Base-by-base conservation (phyloP, 1,139 yeast genomes). In the Kodamaea plutei region DNA sequence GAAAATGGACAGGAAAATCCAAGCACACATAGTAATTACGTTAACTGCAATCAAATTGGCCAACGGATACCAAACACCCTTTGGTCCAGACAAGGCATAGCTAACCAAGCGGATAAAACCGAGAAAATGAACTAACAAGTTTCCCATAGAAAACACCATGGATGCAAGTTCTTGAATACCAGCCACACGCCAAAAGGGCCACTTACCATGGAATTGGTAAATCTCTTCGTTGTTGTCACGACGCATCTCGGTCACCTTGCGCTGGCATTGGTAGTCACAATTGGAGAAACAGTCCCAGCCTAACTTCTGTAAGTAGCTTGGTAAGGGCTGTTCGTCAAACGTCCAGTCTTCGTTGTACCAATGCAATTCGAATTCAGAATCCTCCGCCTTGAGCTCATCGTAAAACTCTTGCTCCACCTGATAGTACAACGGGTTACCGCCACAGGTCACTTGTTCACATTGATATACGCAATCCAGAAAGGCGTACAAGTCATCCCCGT, bases 221-320 rank as follows among this genome's bases (percentile, higher is more conserved):
- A 85, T 61, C 34, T 76, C 78, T 33, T 73, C 69, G 6, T 66
- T 64, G 3, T 58, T 44, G 0, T 39, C 43, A 12, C 64, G 61
- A 14, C 95, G 64, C 28, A 69, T 61, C 2, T 48, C 45, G 0
- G 96, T 88, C 26, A 89, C 65, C 10, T 74, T 54, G 36, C 84
- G 76, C 54, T 91, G 97, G 53, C 98, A 91, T 44, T 77, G 82
- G 56, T 91, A 91, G 56, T 91, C 97, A 57, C 98, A 91, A 51
- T 91, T 81, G 28, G 79, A 73, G 7, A 61, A 59, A 53, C 97
- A 89, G 36, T 76, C 74, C 98, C 98, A 91, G 3, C 69, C 65
- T 10, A 88, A 51, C 3, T 74, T 38, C 25, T 59, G 54, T 30
- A 83, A 58, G 35, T 68, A 55, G 10, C 51, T 37, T 0, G 77